Base-by-base conservation (phyloP, 176 grass and related monocot species). In the Dendrocalamus sinicus region DNA sequence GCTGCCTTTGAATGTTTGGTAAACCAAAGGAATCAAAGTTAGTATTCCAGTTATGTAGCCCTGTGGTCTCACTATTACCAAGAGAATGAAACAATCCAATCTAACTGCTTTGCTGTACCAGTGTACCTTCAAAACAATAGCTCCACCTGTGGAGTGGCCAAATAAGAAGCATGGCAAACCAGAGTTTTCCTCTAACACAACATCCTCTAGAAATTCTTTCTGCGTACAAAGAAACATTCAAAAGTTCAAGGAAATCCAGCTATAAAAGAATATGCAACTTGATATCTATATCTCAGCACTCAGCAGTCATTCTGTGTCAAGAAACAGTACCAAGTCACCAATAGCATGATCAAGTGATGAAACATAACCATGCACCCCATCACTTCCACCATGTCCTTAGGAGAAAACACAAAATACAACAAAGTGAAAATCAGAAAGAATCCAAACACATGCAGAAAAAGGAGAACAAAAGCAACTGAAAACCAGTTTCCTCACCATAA, bases 81-180 rank as follows among this genome's bases (percentile, higher is more conserved):
- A 61, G 50, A 39, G 70, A 83, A 86, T 58, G 26, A 15, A 71
- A 79, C 23, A 77, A 41, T 78, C 26, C 37, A 80, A 52, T 50
- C 4, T 78, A 65, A 60, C 17, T n/a, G 26, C 16, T 67, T 69
- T 67, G 14, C 11, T 83, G 14, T 73, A 48, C 83, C 55, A 75
- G 15, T 65, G 70, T 90, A 98, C 96, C 96, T 98, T 98, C 50
- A 98, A 93, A 69, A 92, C 78, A 88, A 98, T 92, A 80, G 96
- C 96, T 91, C 89, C 96, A 59, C 96, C 96, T 22, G 96, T 98
- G 69, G 93, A 95, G 80, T 98, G 96, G 45, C 96, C 96, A 81
- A 95, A 98, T 86, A 89, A 86, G 89, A 98, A 98, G 68, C 91
- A 94, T 24, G 91, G 96, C 59, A 92, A 89, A 65, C 83, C 81